Percentiles rank a stretch among this genome's conserved stretches.
Evolutionary conservation across 2,329 filamentous ascomycete genomes (phyloP).

Genomic region (Bimuria novae-zelandiae): DNA sequence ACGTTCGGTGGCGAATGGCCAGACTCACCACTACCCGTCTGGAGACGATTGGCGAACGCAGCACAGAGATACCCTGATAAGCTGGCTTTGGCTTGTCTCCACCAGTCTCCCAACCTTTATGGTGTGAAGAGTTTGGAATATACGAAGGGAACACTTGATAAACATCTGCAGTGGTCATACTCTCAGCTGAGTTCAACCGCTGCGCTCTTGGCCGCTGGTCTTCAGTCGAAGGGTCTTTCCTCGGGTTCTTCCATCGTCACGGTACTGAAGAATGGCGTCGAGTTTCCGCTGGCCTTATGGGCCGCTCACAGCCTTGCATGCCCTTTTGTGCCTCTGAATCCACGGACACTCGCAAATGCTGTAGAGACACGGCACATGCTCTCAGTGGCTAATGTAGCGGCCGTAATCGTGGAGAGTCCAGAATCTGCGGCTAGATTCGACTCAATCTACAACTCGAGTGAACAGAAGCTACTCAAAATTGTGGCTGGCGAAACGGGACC

Average conservation of each 20-base stretch:
- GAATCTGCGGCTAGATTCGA: neutral
- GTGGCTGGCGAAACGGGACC: neutral
- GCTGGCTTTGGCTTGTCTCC: slow-evolving; percentile 6
- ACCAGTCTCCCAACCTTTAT: neutral
- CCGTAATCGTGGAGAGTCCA: neutral
- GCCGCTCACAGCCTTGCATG: slow-evolving; percentile 5
- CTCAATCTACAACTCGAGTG: neutral
- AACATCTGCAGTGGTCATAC: slow-evolving; percentile 2
- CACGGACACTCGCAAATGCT: slow-evolving; percentile 3
- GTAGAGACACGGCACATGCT: slow-evolving; percentile 4
- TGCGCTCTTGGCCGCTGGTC: neutral
- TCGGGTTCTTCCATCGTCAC: slow-evolving; percentile 1
- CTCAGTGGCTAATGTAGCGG: slow-evolving; percentile 1
- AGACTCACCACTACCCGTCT: neutral
- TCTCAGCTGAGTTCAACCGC: slow-evolving; percentile 1
- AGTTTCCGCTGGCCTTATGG: slow-evolving; percentile 5
- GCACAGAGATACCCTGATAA: slow-evolving; percentile 1
- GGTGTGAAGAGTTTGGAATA: neutral
- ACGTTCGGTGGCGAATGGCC: slow-evolving; percentile 2
- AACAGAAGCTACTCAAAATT: neutral
- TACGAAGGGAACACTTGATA: neutral
- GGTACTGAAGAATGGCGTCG: slow-evolving; percentile 1
- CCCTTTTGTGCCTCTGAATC: slow-evolving; percentile 2
- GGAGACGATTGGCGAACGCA: slow-evolving; percentile 1
- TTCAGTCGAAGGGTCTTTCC: neutral